Evolutionary conservation across 345 rosid species (phyloP).

Genomic region (Murraya paniculata): DNA sequence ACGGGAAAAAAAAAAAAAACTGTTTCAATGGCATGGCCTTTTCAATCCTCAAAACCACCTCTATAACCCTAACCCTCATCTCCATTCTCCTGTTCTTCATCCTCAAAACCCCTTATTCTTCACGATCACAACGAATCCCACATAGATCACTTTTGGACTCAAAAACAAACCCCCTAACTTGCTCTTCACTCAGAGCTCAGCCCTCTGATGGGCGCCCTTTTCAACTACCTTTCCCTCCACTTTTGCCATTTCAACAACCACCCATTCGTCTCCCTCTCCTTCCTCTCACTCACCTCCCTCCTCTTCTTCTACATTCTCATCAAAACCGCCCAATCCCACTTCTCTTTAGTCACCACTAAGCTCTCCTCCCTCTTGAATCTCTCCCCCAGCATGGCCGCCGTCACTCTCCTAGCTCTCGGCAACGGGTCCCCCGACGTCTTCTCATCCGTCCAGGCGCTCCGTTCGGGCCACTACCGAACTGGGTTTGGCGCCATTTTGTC

Average conservation of each 20-base stretch:
- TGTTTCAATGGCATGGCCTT: conserved; percentile 51
- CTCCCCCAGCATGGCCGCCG: conserved; percentile 90
- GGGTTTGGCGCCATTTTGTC: conserved; percentile 93
- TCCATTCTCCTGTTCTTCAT: conserved; percentile 46
- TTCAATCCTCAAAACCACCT: conserved; percentile 30
- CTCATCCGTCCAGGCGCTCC: conserved; percentile 78
- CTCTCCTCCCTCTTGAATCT: conserved; percentile 65
- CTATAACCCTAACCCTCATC: conserved; percentile 43
- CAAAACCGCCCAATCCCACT: conserved; percentile 90
- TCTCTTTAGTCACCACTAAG: conserved; percentile 84
- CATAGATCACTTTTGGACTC: conserved; percentile 47
- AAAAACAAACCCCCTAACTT: conserved; percentile 13
- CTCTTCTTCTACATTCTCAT: conserved; percentile 84
- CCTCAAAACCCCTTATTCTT: conserved; percentile 23
- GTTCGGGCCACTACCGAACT: conserved; percentile 78
- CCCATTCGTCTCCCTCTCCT: conserved; percentile 50
- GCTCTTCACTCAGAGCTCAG: conserved; percentile 29
- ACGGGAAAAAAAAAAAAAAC: background rate
- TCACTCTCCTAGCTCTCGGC: conserved; percentile 87
- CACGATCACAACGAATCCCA: conserved; percentile 25
- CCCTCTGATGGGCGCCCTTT: conserved; percentile 40
- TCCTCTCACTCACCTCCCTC: conserved; percentile 55
- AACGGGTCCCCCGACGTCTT: conserved; percentile 96
- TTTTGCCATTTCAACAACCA: conserved; percentile 49
- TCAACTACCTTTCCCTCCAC: conserved; percentile 69